Percentiles rank a stretch among this genome's conserved stretches.
Conservation (phyloP, 768 basidiomycete genomes). For the Nidula microcarpa region DNA sequence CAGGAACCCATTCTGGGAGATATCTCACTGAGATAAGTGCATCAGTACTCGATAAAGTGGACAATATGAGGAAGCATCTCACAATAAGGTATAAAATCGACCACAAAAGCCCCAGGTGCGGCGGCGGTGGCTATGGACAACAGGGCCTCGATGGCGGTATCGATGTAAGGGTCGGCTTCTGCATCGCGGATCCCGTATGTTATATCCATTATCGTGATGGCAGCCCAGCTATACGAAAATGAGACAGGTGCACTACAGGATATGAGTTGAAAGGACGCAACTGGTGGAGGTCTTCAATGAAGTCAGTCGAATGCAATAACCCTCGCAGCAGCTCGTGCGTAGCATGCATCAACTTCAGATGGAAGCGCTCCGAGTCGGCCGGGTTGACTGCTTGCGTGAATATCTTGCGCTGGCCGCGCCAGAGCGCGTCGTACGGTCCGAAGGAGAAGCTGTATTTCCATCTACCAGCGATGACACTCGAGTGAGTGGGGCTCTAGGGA, state of each 20-base stretch:
- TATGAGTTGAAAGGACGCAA: not conserved
- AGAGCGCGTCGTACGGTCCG: not conserved
- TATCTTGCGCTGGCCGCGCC: not conserved
- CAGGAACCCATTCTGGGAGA: not conserved
- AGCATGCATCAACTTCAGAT: not conserved
- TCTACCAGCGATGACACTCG: not conserved
- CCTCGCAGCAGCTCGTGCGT: not conserved
- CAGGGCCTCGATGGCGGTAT: not conserved
- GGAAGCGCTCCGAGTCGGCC: not conserved
- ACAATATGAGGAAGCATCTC: not conserved
- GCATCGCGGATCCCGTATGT: not conserved
- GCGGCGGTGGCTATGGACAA: not conserved
- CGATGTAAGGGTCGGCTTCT: not conserved
- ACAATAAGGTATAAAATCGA: not conserved
- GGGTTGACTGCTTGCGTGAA: not conserved
- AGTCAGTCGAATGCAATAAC: not conserved
- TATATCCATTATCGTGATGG: not conserved
- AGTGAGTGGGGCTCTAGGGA: not conserved
- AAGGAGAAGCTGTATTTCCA: not conserved
- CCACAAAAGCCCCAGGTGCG: not conserved
- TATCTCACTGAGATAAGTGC: not conserved
- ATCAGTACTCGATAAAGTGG: not conserved
- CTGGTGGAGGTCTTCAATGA: not conserved
- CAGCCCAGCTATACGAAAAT: not conserved
- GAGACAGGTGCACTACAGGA: not conserved